These are phyloP conservation scores for Gnomoniopsis sp. DNA, from an alignment of 2,329 filamentous ascomycete genomes.

Conservation along the genomic window DNA sequence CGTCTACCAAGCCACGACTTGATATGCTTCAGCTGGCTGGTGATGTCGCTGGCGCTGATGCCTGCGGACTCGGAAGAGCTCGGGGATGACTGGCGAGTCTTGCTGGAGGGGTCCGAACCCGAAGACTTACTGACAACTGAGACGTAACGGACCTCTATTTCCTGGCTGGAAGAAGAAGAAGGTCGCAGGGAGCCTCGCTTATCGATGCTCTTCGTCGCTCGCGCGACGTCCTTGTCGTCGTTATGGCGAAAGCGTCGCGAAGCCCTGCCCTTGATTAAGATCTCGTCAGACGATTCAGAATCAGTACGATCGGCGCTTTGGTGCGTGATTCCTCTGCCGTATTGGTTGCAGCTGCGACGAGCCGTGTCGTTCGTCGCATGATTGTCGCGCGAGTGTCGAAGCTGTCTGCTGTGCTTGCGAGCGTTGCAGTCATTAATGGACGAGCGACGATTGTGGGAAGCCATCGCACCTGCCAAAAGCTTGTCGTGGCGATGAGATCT, in stretches of 20 bases:
- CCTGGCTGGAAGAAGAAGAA: constrained; percentile 8
- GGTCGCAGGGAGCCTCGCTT: constrained; percentile 11
- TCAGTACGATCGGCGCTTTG: neutral
- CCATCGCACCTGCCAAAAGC: neutral
- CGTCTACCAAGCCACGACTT: neutral
- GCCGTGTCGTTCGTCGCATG: neutral
- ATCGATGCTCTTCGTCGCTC: constrained; percentile 1
- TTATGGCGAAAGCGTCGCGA: neutral
- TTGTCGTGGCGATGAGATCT: neutral
- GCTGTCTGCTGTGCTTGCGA: neutral
- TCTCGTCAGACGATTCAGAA: constrained; percentile 11
- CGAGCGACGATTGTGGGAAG: neutral
- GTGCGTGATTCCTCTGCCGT: neutral
- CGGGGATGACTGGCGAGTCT: neutral
- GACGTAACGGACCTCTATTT: constrained; percentile 15
- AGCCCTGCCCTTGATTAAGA: neutral
- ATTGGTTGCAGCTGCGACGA: neutral
- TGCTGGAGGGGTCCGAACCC: constrained; percentile 2
- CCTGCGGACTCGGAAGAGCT: constrained; percentile 1
- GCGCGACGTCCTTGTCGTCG: neutral
- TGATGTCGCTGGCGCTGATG: neutral
- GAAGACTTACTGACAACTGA: constrained; percentile 9
- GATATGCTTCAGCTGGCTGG: constrained; percentile 4
- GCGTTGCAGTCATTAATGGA: neutral
- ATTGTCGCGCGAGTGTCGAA: neutral